These are phyloP conservation scores for Starmerella lactis-condensi DNA, from an alignment of 805 yeast species.

Conservation along the genomic window DNA sequence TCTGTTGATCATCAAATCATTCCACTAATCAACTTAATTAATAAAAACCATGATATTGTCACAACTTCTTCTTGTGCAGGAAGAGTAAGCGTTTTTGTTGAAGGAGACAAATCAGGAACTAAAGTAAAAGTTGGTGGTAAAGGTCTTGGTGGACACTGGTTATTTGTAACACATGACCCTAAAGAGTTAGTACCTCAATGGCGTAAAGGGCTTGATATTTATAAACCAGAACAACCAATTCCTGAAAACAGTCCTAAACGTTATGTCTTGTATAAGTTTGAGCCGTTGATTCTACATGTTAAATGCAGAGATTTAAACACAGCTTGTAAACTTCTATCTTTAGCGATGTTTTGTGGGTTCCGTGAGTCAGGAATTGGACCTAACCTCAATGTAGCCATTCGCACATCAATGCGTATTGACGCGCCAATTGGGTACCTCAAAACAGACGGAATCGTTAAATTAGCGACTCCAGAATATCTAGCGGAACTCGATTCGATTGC, in stretches of 20 bases:
- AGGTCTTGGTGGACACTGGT: constrained; percentile 72
- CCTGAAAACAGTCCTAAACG: constrained; percentile 25
- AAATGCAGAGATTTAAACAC: constrained; percentile 44
- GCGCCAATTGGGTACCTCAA: constrained; percentile 50
- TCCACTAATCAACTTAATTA: constrained; percentile 55
- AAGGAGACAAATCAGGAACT: constrained; percentile 40
- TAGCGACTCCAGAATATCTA: constrained; percentile 39
- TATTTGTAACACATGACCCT: constrained; percentile 56
- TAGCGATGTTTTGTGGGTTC: constrained; percentile 72
- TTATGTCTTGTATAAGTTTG: constrained; percentile 56
- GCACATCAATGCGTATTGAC: constrained; percentile 58
- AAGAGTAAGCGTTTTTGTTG: constrained; percentile 62
- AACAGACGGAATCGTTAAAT: constrained; percentile 21
- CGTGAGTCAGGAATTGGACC: constrained; percentile 75
- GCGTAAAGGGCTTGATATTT: constrained; percentile 14
- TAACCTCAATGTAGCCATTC: constrained; percentile 55
- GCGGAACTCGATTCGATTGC: constrained; percentile 36
- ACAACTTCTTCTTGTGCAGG: constrained; percentile 86
- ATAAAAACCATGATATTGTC: constrained; percentile 45
- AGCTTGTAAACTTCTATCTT: constrained; percentile 45
- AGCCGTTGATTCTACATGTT: constrained; percentile 70
- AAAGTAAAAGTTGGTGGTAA: constrained; percentile 44
- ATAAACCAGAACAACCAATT: constrained; percentile 8
- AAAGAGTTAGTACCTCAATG: constrained; percentile 25
- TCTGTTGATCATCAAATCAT: constrained; percentile 56